A percentile compares a stretch with the other conserved stretches of the same genome.
These are phyloP conservation scores for Lentinula raphanica DNA, from an alignment of 768 basidiomycete species.

Conservation along the genomic window DNA sequence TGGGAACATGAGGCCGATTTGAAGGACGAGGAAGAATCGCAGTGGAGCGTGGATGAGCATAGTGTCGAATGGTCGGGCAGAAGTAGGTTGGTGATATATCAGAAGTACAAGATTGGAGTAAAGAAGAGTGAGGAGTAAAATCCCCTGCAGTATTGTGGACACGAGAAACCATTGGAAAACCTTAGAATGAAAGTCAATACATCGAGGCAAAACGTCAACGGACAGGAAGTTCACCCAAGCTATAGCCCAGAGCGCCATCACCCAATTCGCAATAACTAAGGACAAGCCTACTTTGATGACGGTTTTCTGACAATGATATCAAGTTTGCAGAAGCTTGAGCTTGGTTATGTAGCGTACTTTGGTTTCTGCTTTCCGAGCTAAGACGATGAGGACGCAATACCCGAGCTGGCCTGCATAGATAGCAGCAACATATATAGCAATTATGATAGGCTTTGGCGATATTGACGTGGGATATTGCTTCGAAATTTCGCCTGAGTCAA, in stretches of 20 bases:
- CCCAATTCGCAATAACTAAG: constrained; percentile 73
- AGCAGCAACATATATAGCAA: constrained; percentile 54
- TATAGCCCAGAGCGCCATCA: constrained; percentile 77
- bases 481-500: constrained; percentile 40
- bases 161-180: constrained; percentile 72
- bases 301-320: constrained; percentile 39
- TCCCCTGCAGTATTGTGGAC: constrained; percentile 67
- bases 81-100: constrained; percentile 61
- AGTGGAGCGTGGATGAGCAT: constrained; percentile 86
- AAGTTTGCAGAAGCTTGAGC: background rate
- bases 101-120: constrained; percentile 79
- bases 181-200: constrained; percentile 25
- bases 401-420: constrained; percentile 70
- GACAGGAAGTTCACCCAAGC: constrained; percentile 50
- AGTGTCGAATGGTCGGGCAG: constrained; percentile 64
- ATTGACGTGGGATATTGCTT: constrained; percentile 61
- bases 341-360: constrained; percentile 43
- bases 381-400: constrained; percentile 74
- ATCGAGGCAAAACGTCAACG: background rate
- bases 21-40: constrained; percentile 58
- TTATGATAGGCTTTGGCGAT: constrained; percentile 55
- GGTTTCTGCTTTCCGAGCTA: constrained; percentile 70
- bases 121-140: constrained; percentile 64
- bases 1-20: constrained; percentile 53
- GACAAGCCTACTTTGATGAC: constrained; percentile 74